A percentile compares a stretch with the other conserved stretches of the same genome.
These are phyloP conservation scores for Yamadazyma blattariae DNA, from an alignment of 1,139 yeast species.

Conservation along the genomic window DNA sequence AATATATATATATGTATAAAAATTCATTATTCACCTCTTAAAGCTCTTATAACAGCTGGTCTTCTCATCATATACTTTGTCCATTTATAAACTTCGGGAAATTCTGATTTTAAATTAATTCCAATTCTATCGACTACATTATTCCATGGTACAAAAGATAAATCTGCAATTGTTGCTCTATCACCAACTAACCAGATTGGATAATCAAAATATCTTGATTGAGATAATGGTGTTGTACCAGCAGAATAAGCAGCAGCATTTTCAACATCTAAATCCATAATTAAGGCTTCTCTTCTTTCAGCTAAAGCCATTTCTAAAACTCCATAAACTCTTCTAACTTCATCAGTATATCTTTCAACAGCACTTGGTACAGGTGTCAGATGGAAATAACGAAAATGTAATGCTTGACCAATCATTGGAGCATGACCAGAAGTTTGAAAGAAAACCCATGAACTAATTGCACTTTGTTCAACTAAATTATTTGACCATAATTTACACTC, in stretches of 20 bases:
- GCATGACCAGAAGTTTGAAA: slow-evolving; percentile 97
- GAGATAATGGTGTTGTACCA: slow-evolving; percentile 85
- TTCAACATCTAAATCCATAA: slow-evolving; percentile 87
- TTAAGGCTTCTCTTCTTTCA: slow-evolving; percentile 84
- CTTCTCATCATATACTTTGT: slow-evolving; percentile 89
- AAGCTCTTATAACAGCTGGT: slow-evolving; percentile 77
- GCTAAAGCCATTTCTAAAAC: slow-evolving; percentile 95
- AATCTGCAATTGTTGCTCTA: slow-evolving; percentile 84
- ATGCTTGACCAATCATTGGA: slow-evolving; percentile 97
- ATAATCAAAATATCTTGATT: slow-evolving; percentile 82
- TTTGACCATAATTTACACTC: slow-evolving; percentile 80
- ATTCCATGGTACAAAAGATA: slow-evolving; percentile 95
- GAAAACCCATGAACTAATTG: slow-evolving; percentile 84
- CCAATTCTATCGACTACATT: slow-evolving; percentile 93
- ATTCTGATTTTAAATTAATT: slow-evolving; percentile 79
- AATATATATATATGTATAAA: no score
- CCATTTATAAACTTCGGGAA: slow-evolving; percentile 97
- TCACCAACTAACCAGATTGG: slow-evolving; percentile 97
- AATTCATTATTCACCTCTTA: slow-evolving; percentile 63
- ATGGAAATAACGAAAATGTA: slow-evolving; percentile 90
- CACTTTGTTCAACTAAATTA: slow-evolving; percentile 79
- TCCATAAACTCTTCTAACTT: slow-evolving; percentile 89
- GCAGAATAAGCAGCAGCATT: slow-evolving; percentile 86
- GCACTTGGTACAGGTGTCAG: slow-evolving; percentile 85
- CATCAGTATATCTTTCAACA: slow-evolving; percentile 87